A percentile compares a stretch with the other conserved stretches of the same genome.
These are phyloP conservation scores for Gymnopilus dilepis DNA, from an alignment of 768 basidiomycete genomes.

Conservation along the genomic window DNA sequence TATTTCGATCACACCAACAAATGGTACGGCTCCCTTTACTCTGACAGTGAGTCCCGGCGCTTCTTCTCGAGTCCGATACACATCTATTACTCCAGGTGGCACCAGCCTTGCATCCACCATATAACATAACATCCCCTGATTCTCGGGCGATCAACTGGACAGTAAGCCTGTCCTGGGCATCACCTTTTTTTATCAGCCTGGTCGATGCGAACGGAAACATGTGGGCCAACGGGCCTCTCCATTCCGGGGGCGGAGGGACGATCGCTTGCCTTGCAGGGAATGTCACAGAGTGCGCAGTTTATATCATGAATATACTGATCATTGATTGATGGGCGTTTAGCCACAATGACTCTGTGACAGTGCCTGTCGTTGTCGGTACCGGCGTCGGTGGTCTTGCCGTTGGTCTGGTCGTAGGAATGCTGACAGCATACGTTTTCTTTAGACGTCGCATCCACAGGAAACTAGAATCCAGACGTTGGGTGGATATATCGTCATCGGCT, in stretches of 20 bases:
- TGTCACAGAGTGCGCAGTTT: slow-evolving; percentile 26
- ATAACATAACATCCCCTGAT: slow-evolving; percentile 55
- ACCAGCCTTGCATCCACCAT: slow-evolving; percentile 64
- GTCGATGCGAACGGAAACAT: slow-evolving; percentile 52
- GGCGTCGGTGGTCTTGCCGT: slow-evolving; percentile 45
- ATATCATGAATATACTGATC: background rate
- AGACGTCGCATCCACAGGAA: slow-evolving; percentile 32
- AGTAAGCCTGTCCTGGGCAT: slow-evolving; percentile 54
- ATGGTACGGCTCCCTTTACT: slow-evolving; percentile 64
- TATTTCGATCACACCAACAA: slow-evolving; percentile 54
- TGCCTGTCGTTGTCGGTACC: slow-evolving; percentile 38
- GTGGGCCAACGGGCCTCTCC: slow-evolving; percentile 65
- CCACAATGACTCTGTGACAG: slow-evolving; percentile 19
- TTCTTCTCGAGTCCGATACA: background rate
- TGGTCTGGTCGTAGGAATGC: slow-evolving; percentile 41
- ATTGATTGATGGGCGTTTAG: slow-evolving; percentile 2
- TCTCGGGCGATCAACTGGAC: slow-evolving; percentile 60
- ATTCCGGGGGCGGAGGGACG: slow-evolving; percentile 54
- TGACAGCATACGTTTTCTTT: slow-evolving; percentile 38
- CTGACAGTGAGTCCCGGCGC: slow-evolving; percentile 49
- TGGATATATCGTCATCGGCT: slow-evolving; percentile 32
- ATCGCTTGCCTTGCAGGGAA: slow-evolving; percentile 48
- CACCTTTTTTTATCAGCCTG: slow-evolving; percentile 61
- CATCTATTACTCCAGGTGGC: slow-evolving; percentile 46
- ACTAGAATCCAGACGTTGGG: slow-evolving; percentile 26